Percentiles rank a stretch among this genome's conserved stretches.
Evolutionary conservation across 75 land plant genomes (phyloP).

Genomic region (Pinus albicaulis): DNA sequence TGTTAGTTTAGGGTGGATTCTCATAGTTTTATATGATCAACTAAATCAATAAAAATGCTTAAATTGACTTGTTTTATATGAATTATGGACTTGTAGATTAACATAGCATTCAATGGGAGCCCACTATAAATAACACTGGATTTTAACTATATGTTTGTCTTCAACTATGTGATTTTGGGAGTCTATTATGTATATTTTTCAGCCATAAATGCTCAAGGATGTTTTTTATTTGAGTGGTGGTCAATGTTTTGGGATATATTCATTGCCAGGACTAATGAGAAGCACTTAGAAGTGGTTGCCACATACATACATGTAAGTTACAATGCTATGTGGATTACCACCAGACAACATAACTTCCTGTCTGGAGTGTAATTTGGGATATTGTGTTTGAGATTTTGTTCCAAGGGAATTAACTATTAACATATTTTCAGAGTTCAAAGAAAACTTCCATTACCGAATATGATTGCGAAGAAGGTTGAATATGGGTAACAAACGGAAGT

Average conservation of each 20-base stretch:
- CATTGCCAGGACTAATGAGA: slow-evolving; percentile 96
- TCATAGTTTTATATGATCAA: neutral
- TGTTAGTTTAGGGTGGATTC: neutral
- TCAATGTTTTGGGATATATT: slow-evolving; percentile 99
- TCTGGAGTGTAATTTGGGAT: neutral
- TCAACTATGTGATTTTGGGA: neutral
- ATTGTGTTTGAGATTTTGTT: neutral
- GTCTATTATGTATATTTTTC: slow-evolving; percentile 14
- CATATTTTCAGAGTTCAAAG: neutral
- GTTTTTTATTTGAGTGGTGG: slow-evolving; percentile 99
- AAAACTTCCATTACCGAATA: neutral
- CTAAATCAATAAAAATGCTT: neutral
- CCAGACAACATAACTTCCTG: no score
- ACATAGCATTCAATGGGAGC: neutral
- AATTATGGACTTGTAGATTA: neutral
- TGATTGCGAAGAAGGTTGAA: neutral
- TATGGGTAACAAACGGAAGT: neutral
- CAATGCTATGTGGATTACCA: neutral
- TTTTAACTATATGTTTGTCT: no score
- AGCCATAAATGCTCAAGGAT: slow-evolving; percentile 99
- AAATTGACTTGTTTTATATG: neutral
- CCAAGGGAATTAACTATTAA: neutral
- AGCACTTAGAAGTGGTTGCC: slow-evolving; percentile 98
- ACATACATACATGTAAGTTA: slow-evolving; percentile 89
- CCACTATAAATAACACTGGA: neutral